Base-by-base conservation (phyloP, 306 rosid genomes). In the Abrus precatorius region DNA sequence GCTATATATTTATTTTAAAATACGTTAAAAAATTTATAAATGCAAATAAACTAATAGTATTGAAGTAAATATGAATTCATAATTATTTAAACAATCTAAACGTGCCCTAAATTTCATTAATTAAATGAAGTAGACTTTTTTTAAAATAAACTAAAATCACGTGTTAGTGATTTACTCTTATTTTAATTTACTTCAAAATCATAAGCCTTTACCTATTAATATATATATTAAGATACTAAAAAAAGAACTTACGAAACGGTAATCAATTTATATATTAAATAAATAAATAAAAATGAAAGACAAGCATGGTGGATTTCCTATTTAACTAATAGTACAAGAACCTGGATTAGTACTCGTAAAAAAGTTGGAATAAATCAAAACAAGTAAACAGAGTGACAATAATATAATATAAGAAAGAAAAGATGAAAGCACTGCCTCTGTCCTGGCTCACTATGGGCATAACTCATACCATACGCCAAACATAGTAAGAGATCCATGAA, bases 361-460 rank as follows among this genome's bases (percentile, higher is more conserved):
- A 47, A 60, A 76, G 76, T 48, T 29, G 49, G 49, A 85, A 43
- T 38, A 57, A 65, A 47, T 49, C 28, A 71, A 20, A 38, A 72
- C 75, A 53, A 75, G 69, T 69, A 50, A 34, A 36, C 41, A n/a
- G 10, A 62, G 4, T 30, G 34, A 63, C 30, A 57, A 53, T 44
- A 61, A 55, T 34, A 48, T 34, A 53, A 69, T 28, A 9, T 4
- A 5, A 75, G 38, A 59, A 63, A 77, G 52, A 82, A 72, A 40
- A 7, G 56, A 11, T 53, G 47, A 76, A 14, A 87, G 97, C 99
- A 89, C 97, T 90, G 99, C 91, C 99, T 93, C 95, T 89, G 76
- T 43, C 96, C 99, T 83, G 92, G 85, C 94, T 63, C 4, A 33
- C 27, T 56, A 14, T 36, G 3, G 13, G 3, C 60, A 13, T 36